phyloP scores from a whole-genome alignment of 1,284 basidiomycete genomes.

The Inonotus obliquus region DNA sequence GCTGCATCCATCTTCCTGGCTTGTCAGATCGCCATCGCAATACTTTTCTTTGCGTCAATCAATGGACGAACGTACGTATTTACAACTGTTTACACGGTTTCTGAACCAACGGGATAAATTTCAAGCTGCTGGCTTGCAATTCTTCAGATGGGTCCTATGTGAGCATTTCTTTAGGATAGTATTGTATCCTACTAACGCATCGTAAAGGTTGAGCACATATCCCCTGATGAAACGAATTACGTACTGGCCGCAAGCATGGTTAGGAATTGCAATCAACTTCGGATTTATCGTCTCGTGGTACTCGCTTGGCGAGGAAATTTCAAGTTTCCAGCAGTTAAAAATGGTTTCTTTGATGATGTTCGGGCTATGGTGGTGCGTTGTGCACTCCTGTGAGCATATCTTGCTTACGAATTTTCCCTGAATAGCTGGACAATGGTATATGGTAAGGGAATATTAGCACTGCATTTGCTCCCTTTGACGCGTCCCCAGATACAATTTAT shows the following conservation, averaged over 20 bases:
- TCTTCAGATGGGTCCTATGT: slow-evolving; percentile 40
- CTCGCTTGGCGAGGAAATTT: background rate
- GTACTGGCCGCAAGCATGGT: slow-evolving; percentile 63
- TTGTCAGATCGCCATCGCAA: slow-evolving; percentile 33
- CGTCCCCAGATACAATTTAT: slow-evolving; percentile 44
- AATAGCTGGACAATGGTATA: slow-evolving; percentile 15
- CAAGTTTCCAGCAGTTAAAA: background rate
- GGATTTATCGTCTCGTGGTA: slow-evolving; percentile 5
- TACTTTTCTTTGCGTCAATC: slow-evolving; percentile 26
- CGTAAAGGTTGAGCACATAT: slow-evolving; percentile 33
- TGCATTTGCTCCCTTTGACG: slow-evolving; percentile 24
- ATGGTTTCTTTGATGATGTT: slow-evolving; percentile 28
- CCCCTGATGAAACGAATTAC: slow-evolving; percentile 60
- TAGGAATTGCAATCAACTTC: slow-evolving; percentile 21
- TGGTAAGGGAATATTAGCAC: background rate
- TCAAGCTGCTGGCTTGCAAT: slow-evolving; percentile 37
- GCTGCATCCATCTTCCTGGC: slow-evolving; percentile 40
- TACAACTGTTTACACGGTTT: background rate
- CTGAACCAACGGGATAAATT: background rate
- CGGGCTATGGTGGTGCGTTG: slow-evolving; percentile 29
- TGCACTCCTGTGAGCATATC: background rate
- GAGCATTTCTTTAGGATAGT: slow-evolving; percentile 17
- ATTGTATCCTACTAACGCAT: background rate
- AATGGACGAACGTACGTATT: slow-evolving; percentile 22
- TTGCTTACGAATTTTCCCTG: background rate